Conservation (phyloP, 805 yeast species). For the Zygosaccharomyces kombuchaensis region DNA sequence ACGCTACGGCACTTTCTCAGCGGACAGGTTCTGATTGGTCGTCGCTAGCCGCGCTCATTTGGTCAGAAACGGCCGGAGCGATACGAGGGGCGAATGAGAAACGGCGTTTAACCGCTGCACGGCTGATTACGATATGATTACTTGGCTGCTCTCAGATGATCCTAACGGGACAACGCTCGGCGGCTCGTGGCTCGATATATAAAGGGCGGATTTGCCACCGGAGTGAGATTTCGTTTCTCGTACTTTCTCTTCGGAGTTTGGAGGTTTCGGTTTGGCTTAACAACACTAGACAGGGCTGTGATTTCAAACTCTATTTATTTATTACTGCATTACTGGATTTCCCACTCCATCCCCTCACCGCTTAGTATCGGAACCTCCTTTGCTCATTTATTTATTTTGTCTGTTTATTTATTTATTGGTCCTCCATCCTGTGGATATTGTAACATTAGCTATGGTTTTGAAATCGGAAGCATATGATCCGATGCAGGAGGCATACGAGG, state of each 20-base stretch:
- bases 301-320: not conserved
- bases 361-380: not conserved
- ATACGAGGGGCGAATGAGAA: not conserved
- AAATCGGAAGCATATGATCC: conserved; percentile 30
- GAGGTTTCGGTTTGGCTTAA: not conserved
- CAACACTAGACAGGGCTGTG: not conserved
- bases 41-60: conserved; percentile 2
- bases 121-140: not conserved
- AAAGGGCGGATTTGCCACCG: conserved; percentile 1
- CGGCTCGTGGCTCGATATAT: conserved; percentile 3
- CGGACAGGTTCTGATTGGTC: conserved; percentile 5
- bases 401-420: conserved; percentile 4
- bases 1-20: conserved; percentile 4
- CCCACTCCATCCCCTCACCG: not conserved
- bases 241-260: not conserved
- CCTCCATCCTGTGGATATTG: not conserved
- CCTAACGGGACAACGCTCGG: conserved; percentile 1
- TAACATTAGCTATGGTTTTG: conserved; percentile 10
- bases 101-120: not conserved
- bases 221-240: not conserved
- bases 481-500: conserved; percentile 29
- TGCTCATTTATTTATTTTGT: not conserved
- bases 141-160: not conserved
- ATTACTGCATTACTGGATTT: not conserved
- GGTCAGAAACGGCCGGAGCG: not conserved